Conservation (phyloP, 768 basidiomycete genomes). For the Suillus occidentalis region DNA sequence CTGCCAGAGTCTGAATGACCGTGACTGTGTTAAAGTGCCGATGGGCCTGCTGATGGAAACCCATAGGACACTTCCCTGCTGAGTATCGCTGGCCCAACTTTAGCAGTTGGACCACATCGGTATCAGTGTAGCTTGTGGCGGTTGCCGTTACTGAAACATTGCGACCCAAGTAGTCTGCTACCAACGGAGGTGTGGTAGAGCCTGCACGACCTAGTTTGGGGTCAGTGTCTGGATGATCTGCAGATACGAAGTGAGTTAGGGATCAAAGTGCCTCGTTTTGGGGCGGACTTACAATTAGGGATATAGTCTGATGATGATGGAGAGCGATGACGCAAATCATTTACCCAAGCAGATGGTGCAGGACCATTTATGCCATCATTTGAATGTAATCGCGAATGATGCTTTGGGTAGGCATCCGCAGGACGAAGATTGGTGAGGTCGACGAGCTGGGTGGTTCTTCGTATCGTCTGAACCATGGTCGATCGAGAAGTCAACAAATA, state of each 20-base stretch:
- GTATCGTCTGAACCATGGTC: background rate
- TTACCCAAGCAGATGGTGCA: constrained; percentile 17
- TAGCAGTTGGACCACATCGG: constrained; percentile 12
- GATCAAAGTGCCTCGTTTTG: constrained; percentile 6
- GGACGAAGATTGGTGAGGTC: constrained; percentile 17
- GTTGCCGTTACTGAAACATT: constrained; percentile 27
- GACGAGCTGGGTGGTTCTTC: constrained; percentile 19
- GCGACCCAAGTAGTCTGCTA: constrained; percentile 23
- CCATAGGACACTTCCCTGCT: constrained; percentile 17
- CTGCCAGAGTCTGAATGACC: constrained; percentile 16
- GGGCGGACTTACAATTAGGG: constrained; percentile 21
- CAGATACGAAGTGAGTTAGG: background rate
- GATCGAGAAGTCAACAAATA: constrained; percentile 19
- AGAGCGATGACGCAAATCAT: constrained; percentile 20
- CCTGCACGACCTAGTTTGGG: constrained; percentile 26
- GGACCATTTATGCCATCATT: constrained; percentile 13
- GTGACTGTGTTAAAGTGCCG: constrained; percentile 18
- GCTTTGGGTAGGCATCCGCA: constrained; percentile 16
- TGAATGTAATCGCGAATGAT: constrained; percentile 14
- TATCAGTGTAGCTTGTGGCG: constrained; percentile 22
- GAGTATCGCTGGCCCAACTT: constrained; percentile 17
- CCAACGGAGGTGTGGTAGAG: constrained; percentile 30
- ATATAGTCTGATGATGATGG: constrained; percentile 22
- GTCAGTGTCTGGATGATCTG: constrained; percentile 18
- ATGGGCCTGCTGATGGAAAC: constrained; percentile 24